Conservation (phyloP, 805 yeast genomes). For the Zygoascus bituminiphila region DNA sequence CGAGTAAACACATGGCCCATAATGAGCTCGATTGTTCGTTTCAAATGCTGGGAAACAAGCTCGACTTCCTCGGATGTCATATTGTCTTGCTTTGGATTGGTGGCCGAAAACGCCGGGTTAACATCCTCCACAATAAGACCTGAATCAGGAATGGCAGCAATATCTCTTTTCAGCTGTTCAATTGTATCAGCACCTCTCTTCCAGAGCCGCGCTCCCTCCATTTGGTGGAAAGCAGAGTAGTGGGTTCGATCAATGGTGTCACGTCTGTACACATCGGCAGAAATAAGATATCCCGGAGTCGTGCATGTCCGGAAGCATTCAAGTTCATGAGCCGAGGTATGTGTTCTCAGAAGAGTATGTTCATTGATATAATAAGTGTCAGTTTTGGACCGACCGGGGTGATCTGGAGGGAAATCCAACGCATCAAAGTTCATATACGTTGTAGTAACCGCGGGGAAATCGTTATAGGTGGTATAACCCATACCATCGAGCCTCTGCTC, state of each 20-base stretch:
- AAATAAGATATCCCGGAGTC: slow-evolving; percentile 82
- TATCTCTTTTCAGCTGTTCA: slow-evolving; percentile 46
- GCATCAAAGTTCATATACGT: slow-evolving; percentile 83
- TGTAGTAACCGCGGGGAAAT: slow-evolving; percentile 77
- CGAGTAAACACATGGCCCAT: slow-evolving; percentile 75
- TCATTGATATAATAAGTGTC: slow-evolving; percentile 89
- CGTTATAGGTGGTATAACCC: slow-evolving; percentile 66
- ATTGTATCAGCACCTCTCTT: slow-evolving; percentile 36
- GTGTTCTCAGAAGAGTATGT: slow-evolving; percentile 70
- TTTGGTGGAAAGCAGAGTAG: slow-evolving; percentile 94
- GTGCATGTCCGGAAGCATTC: slow-evolving; percentile 62
- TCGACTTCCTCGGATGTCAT: slow-evolving; percentile 65
- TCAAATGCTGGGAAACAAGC: slow-evolving; percentile 67
- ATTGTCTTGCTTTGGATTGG: slow-evolving; percentile 73
- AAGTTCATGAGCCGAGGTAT: slow-evolving; percentile 93
- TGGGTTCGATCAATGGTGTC: slow-evolving; percentile 95
- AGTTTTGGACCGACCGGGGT: slow-evolving; percentile 85
- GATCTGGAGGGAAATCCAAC: slow-evolving; percentile 83
- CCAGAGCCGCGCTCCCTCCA: slow-evolving; percentile 96
- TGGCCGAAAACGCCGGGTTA: slow-evolving; percentile 39
- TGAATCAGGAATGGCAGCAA: slow-evolving; percentile 54
- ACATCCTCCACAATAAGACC: slow-evolving; percentile 75
- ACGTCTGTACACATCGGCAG: slow-evolving; percentile 93
- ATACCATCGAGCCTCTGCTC: slow-evolving; percentile 56
- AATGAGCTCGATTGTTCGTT: slow-evolving; percentile 74